Conservation (phyloP, 106 monocot genomes). For the Dendrobium catenatum region DNA sequence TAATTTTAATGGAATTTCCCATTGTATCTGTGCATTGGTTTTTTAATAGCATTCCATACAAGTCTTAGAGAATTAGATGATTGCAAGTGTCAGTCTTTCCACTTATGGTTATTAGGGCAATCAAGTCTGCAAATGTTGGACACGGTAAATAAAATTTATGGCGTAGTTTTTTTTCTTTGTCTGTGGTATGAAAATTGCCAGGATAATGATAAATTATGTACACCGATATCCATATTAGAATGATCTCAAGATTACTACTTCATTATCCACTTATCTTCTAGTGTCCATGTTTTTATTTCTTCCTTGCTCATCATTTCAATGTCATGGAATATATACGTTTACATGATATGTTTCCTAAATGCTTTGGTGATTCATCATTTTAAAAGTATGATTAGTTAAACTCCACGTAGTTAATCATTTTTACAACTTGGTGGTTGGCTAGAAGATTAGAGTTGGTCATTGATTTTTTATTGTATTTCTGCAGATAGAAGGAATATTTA, state of each 20-base stretch:
- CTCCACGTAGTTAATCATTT: neutral
- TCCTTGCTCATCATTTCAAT: neutral
- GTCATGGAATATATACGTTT: neutral
- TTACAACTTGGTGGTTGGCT: neutral
- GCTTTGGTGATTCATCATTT: neutral
- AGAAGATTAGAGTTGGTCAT: neutral
- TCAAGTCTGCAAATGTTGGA: no score
- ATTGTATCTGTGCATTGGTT: neutral
- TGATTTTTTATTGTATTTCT: neutral
- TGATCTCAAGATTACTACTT: neutral
- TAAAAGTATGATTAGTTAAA: neutral
- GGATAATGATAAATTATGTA: neutral
- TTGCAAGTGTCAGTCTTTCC: neutral
- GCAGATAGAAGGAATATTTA: slow-evolving; percentile 3
- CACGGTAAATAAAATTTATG: neutral
- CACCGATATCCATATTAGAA: neutral
- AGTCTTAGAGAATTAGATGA: neutral
- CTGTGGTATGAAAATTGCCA: neutral
- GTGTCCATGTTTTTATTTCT: neutral
- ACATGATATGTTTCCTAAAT: neutral
- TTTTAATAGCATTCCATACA: neutral
- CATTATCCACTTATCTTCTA: neutral
- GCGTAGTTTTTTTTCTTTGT: neutral
- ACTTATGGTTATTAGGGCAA: no score
- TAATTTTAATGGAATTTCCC: no score